phyloP scores from a whole-genome alignment of 1,284 basidiomycete species.

The Ceratobasidium sp. region DNA sequence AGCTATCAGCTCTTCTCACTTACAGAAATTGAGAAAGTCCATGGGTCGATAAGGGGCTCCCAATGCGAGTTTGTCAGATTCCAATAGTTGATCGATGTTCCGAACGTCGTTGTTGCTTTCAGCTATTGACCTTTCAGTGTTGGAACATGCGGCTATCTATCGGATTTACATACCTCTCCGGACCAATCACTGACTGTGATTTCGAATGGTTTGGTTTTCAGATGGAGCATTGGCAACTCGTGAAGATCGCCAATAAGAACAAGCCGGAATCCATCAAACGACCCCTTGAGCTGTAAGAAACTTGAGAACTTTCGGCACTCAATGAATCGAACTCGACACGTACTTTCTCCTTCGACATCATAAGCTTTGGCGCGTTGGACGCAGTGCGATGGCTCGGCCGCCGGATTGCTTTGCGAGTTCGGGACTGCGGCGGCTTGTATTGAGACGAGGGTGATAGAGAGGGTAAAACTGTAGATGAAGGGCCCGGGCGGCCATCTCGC shows the following conservation, averaged over 20 bases:
- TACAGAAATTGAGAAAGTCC: slow-evolving; percentile 84
- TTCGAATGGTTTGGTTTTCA: slow-evolving; percentile 86
- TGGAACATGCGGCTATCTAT: neutral
- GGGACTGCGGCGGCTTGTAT: slow-evolving; percentile 19
- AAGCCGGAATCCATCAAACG: slow-evolving; percentile 89
- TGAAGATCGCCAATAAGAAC: slow-evolving; percentile 95
- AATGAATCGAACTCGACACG: slow-evolving; percentile 40
- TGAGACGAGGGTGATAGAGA: slow-evolving; percentile 24
- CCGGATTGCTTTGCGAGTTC: slow-evolving; percentile 29
- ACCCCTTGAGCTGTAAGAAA: slow-evolving; percentile 70
- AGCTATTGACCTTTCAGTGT: slow-evolving; percentile 59
- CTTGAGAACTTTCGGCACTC: slow-evolving; percentile 10
- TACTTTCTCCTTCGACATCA: slow-evolving; percentile 84
- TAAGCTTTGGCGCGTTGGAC: slow-evolving; percentile 58
- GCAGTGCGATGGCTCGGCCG: slow-evolving; percentile 29
- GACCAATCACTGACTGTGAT: slow-evolving; percentile 92
- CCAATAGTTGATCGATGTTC: slow-evolving; percentile 91
- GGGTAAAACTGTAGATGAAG: slow-evolving; percentile 9
- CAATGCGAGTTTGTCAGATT: slow-evolving; percentile 98
- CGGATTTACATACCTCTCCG: slow-evolving; percentile 66
- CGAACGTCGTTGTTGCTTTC: slow-evolving; percentile 79
- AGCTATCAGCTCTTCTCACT: slow-evolving; percentile 46
- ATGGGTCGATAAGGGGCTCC: slow-evolving; percentile 99
- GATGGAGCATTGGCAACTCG: slow-evolving; percentile 92
- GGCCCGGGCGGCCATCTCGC: neutral